These are phyloP conservation scores for Citrullus mucosospermus DNA, from an alignment of 306 rosid species.

Conservation along the genomic window DNA sequence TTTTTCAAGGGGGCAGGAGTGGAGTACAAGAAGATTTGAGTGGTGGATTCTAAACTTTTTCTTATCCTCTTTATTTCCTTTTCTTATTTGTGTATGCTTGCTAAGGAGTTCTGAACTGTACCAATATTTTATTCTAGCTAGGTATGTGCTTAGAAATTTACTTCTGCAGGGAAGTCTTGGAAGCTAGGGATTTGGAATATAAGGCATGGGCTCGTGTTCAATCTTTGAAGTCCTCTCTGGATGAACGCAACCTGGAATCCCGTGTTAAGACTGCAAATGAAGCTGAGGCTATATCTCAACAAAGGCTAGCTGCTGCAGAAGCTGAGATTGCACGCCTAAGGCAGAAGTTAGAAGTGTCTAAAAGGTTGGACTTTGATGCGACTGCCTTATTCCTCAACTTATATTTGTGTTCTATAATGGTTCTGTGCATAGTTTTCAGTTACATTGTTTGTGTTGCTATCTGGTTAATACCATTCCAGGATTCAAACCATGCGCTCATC, in stretches of 20 bases:
- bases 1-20: not conserved
- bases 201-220: constrained; percentile 80
- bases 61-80: not conserved
- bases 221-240: constrained; percentile 68
- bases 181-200: constrained; percentile 75
- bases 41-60: not conserved
- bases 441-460: not conserved
- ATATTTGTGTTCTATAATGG: not conserved
- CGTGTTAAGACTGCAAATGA: constrained; percentile 93
- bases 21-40: too few relatives aligned
- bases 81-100: not conserved
- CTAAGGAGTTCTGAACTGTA: not conserved
- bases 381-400: not conserved
- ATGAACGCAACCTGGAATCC: constrained; percentile 69
- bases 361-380: constrained; percentile 33
- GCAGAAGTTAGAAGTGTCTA: constrained; percentile 61
- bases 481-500: not conserved
- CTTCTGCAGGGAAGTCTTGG: constrained; percentile 58
- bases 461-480: not conserved
- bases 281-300: constrained; percentile 88
- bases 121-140: not conserved
- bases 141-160: constrained; percentile 10
- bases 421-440: not conserved
- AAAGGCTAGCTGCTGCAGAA: constrained; percentile 91
- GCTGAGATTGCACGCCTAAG: constrained; percentile 78